Base-by-base conservation (phyloP, 1,284 basidiomycete species). In the Cystobasidiaceae sp. region DNA sequence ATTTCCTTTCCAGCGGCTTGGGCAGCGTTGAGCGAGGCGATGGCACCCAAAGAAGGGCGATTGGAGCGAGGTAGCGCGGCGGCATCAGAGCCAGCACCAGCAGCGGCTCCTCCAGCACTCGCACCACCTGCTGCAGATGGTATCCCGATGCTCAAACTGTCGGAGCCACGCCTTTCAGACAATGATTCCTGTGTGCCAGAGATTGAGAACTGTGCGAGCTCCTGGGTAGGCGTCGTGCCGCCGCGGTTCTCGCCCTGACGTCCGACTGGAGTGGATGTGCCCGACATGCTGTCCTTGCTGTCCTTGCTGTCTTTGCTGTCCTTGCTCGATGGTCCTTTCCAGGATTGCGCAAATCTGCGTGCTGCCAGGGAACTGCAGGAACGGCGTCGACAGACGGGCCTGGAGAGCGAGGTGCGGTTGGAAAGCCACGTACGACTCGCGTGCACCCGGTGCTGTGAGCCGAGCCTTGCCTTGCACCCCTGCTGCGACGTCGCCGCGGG, bases 141-240 rank as follows among this genome's bases (percentile, higher is more conserved):
- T 19, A 56, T 64, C 15, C 61, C 61, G 27, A 64, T 64, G n/a
- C 37, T 44, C 9, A 64, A 52, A 11, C 51, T 54, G 27, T 64
- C 61, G 51, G 49, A 54, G 34, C 61, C 61, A 28, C 61, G 39
- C 45, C 61, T 15, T 23, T 56, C 56, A 19, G 49, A 54, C 28
- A 64, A 30, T 8, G 61, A 51, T n/a, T 55, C 61, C 39, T 19
- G n/a, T n/a, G n/a, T 3, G 28, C n/a, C n/a, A 19, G 51, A 5
- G 19, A 23, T 7, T n/a, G 41, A 33, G 39, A 41, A 56, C 6
- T 37, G 23, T 5, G 21, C 33, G n/a, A 39, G 37, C 50, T 52
- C 50, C n/a, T 52, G 50, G 6, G 50, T 52, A 37, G 50, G 50
- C 6, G 50, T 52, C 50, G 37, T 52, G 50, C 50, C 50, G 4